A percentile compares a stretch with the other conserved stretches of the same genome.
These are phyloP conservation scores for Hericium coralloides DNA, from an alignment of 768 basidiomycete species.

Conservation along the genomic window DNA sequence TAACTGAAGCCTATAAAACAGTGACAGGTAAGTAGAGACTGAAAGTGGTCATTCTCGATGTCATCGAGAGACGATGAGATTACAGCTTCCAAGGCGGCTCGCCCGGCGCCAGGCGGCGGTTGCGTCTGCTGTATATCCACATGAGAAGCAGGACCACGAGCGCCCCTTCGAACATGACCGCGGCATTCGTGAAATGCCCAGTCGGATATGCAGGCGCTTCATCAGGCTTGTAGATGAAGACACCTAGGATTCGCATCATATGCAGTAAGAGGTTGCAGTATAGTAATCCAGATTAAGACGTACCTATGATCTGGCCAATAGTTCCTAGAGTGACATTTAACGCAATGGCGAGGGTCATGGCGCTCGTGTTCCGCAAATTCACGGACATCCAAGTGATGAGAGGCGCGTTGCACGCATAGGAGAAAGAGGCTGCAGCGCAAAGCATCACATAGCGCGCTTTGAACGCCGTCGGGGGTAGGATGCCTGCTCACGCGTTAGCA, in stretches of 20 bases:
- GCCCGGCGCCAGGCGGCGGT: conserved; percentile 6
- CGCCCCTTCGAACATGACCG: conserved; percentile 14
- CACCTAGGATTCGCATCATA: not conserved
- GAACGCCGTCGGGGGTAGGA: conserved; percentile 7
- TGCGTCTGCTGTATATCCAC: conserved; percentile 13
- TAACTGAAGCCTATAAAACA: no score
- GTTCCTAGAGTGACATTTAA: not conserved
- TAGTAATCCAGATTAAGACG: not conserved
- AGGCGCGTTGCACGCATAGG: not conserved
- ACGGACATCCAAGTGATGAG: not conserved
- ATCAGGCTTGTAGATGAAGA: not conserved
- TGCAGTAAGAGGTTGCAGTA: no score
- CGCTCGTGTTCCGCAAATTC: not conserved
- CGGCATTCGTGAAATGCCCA: not conserved
- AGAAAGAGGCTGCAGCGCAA: not conserved
- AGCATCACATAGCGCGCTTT: not conserved
- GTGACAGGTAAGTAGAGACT: no score
- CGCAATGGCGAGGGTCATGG: not conserved
- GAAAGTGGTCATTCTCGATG: no score
- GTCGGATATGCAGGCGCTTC: not conserved
- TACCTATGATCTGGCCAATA: not conserved
- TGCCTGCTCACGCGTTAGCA: not conserved
- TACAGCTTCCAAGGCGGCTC: conserved; percentile 13
- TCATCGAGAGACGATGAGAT: not conserved
- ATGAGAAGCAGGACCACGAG: conserved; percentile 8